phyloP scores from a whole-genome alignment of 2,329 filamentous ascomycete species.

The Penicillium sp. region DNA sequence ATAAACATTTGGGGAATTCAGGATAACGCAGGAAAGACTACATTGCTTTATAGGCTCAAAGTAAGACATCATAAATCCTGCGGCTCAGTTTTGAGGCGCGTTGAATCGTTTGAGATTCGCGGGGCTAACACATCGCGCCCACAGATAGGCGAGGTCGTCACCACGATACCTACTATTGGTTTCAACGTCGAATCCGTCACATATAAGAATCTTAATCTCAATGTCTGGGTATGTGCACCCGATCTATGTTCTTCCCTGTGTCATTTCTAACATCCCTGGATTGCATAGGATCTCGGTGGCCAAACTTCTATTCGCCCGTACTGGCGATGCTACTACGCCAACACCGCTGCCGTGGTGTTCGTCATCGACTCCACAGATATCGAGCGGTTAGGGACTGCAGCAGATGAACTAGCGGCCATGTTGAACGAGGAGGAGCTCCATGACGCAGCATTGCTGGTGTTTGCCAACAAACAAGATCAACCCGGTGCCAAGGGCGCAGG shows the following conservation, averaged over 20 bases:
- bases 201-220: slow-evolving; percentile 98
- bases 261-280: slow-evolving; percentile 5
- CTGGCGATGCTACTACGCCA: slow-evolving; percentile 99
- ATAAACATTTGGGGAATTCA: slow-evolving; percentile 41
- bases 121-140: slow-evolving; percentile 10
- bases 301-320: slow-evolving; percentile 99
- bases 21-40: slow-evolving; percentile 99
- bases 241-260: background rate
- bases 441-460: slow-evolving; percentile 88
- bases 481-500: slow-evolving; percentile 94
- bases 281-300: slow-evolving; percentile 75
- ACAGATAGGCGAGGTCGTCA: slow-evolving; percentile 97
- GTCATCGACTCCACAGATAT: slow-evolving; percentile 98
- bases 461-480: slow-evolving; percentile 99
- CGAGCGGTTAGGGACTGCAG: slow-evolving; percentile 85
- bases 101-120: background rate
- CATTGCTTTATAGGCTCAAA: slow-evolving; percentile 92
- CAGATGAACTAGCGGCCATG: slow-evolving; percentile 92
- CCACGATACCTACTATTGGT: slow-evolving; percentile 97
- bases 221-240: slow-evolving; percentile 78
- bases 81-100: background rate
- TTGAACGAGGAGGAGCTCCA: slow-evolving; percentile 94
- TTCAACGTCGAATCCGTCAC: slow-evolving; percentile 99
- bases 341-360: slow-evolving; percentile 97
- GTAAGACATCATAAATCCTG: slow-evolving; percentile 47